Percentiles rank a stretch among this genome's conserved stretches.
phyloP scores from a whole-genome alignment of 2,329 filamentous ascomycete species.

The Hymenoscyphus fructigenus region DNA sequence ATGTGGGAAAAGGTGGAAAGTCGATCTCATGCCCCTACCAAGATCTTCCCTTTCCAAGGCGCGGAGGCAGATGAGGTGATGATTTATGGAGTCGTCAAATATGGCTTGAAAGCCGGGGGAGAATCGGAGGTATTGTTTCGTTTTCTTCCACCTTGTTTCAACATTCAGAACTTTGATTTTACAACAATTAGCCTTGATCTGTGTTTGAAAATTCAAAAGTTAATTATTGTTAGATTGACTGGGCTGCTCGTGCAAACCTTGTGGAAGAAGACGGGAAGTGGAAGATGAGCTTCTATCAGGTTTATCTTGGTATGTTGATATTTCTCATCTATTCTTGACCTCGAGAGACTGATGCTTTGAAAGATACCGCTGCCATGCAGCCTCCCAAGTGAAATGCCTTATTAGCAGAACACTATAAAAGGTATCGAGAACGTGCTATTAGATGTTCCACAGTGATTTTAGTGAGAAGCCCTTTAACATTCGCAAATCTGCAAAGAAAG shows the following conservation, averaged over 20 bases:
- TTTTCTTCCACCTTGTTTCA: slow-evolving; percentile 2
- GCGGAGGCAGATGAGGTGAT: slow-evolving; percentile 48
- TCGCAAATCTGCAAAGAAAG: not conserved
- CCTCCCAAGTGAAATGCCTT: slow-evolving; percentile 22
- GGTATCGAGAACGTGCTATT: not conserved
- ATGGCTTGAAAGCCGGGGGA: slow-evolving; percentile 50
- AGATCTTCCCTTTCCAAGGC: slow-evolving; percentile 51
- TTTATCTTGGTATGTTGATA: slow-evolving; percentile 30
- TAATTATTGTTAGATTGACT: slow-evolving; percentile 27
- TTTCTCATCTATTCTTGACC: not conserved
- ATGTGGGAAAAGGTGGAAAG: slow-evolving; percentile 53
- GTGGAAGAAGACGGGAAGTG: slow-evolving; percentile 29
- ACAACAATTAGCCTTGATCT: not conserved
- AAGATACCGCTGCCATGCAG: slow-evolving; percentile 27
- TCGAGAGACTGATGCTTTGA: not conserved
- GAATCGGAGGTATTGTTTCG: slow-evolving; percentile 24
- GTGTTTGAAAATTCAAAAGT: not conserved
- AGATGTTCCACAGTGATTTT: not conserved
- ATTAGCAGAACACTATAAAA: not conserved
- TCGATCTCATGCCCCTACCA: slow-evolving; percentile 45
- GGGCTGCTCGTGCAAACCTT: slow-evolving; percentile 31
- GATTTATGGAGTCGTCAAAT: slow-evolving; percentile 53
- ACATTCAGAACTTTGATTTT: not conserved
- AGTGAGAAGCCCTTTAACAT: not conserved
- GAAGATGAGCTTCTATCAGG: slow-evolving; percentile 35